Conservation (phyloP, 495 filamentous ascomycete species). For the Geoglossum glabrum region DNA sequence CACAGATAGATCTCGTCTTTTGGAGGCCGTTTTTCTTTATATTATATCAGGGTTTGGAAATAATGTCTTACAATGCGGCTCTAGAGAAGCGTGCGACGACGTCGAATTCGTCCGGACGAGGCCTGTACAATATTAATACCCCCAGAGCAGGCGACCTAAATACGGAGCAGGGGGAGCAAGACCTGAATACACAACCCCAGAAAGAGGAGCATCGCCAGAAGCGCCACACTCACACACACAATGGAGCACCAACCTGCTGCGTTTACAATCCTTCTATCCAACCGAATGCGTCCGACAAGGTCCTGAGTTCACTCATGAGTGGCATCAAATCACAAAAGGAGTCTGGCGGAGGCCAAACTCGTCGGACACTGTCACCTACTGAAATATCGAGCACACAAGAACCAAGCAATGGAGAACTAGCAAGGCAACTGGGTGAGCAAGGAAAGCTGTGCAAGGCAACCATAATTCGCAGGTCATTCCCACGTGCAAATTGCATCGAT, state of each 20-base stretch:
- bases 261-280: not conserved
- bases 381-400: not conserved
- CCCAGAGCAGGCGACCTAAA: not conserved
- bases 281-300: not conserved
- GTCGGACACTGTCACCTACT: not conserved
- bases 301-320: not conserved
- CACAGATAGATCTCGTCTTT: not conserved
- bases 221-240: not conserved
- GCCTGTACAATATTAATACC: not conserved
- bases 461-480: not conserved
- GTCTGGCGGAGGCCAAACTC: not conserved
- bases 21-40: not conserved
- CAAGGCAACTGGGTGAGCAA: not conserved
- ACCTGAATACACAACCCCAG: not conserved
- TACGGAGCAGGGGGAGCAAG: not conserved
- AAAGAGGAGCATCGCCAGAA: not conserved
- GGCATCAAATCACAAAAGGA: not conserved
- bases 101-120: not conserved
- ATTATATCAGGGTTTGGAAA: not conserved
- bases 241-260: not conserved
- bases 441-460: not conserved
- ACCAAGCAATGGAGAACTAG: not conserved
- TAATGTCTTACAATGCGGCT: not conserved
- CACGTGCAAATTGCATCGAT: not conserved
- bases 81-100: not conserved